Conservation (phyloP, 2,329 filamentous ascomycete species). For the Verticillium zaregamsianum region DNA sequence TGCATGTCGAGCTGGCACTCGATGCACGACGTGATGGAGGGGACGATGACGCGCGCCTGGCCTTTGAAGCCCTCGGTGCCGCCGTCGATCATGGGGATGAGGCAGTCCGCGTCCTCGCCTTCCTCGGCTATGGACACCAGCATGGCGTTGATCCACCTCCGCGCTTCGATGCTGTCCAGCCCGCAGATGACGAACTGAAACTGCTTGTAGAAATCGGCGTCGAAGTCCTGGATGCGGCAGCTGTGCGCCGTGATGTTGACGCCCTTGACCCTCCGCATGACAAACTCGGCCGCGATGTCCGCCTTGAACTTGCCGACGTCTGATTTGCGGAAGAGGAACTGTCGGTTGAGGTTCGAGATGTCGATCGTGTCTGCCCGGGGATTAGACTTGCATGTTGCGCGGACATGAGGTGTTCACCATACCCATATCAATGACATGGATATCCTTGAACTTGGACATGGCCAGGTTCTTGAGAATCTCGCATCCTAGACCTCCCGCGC, state of each 20-base stretch:
- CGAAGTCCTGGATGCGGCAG: constrained; percentile 93
- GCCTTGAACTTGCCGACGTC: constrained; percentile 95
- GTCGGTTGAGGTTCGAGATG: constrained; percentile 94
- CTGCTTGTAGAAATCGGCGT: constrained; percentile 94
- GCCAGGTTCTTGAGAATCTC: constrained; percentile 96
- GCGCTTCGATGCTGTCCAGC: constrained; percentile 92
- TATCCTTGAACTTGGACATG: constrained; percentile 91
- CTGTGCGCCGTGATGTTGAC: constrained; percentile 94
- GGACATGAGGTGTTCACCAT: constrained; percentile 20
- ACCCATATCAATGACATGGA: constrained; percentile 99
- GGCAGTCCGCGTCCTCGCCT: constrained; percentile 68
- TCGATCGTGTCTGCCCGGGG: constrained; percentile 78
- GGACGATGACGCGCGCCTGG: constrained; percentile 87
- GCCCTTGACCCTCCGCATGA: constrained; percentile 82
- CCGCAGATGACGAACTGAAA: constrained; percentile 94
- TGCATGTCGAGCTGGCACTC: constrained; percentile 99
- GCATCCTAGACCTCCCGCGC: constrained; percentile 89
- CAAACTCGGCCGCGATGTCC: constrained; percentile 85
- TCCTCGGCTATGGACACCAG: constrained; percentile 86
- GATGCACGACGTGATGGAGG: constrained; percentile 90
- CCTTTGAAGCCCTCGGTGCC: constrained; percentile 99
- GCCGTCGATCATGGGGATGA: constrained; percentile 94
- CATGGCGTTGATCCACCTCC: constrained; percentile 97
- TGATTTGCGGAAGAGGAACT: constrained; percentile 88
- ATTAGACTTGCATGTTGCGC: background rate